Evolutionary conservation across 148 eudicot genomes (phyloP).

Genomic region (Limonium bicolor): DNA sequence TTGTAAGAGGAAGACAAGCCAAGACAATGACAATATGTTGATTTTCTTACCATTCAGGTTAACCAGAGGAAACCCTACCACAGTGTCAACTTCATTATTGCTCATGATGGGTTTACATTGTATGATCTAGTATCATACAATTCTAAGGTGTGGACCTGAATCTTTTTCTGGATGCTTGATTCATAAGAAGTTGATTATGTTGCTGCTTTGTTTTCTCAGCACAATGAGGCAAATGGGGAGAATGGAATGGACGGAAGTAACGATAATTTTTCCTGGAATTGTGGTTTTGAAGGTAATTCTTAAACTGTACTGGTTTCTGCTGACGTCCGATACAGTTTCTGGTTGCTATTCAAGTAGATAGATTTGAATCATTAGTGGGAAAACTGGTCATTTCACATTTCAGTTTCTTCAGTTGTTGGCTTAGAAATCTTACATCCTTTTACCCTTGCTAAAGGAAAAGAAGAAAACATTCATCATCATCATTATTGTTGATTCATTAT

Average conservation of each 20-base stretch:
- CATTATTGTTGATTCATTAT: too few relatives aligned
- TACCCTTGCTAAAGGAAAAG: too few relatives aligned
- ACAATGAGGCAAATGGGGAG: conserved; percentile 93
- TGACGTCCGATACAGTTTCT: neutral
- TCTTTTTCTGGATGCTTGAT: too few relatives aligned
- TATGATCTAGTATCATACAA: conserved; percentile 96
- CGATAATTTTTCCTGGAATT: conserved; percentile 94
- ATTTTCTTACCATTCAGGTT: conserved; percentile 37
- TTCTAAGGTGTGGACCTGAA: conserved; percentile 42
- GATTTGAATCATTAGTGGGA: too few relatives aligned
- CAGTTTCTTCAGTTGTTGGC: too few relatives aligned
- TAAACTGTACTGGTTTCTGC: neutral
- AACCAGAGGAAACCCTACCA: conserved; percentile 90
- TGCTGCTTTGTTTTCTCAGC: conserved; percentile 29
- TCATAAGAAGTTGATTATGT: too few relatives aligned
- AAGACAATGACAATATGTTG: too few relatives aligned
- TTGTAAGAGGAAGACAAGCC: too few relatives aligned
- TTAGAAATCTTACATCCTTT: too few relatives aligned
- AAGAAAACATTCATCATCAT: too few relatives aligned
- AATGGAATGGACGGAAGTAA: conserved; percentile 91
- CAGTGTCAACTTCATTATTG: conserved; percentile 81
- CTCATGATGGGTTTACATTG: conserved; percentile 96
- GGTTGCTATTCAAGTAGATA: neutral
- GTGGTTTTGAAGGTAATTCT: conserved; percentile 78
- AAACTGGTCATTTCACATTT: too few relatives aligned